Base-by-base conservation (phyloP, 495 filamentous ascomycete species). In the Glonium stellatum region DNA sequence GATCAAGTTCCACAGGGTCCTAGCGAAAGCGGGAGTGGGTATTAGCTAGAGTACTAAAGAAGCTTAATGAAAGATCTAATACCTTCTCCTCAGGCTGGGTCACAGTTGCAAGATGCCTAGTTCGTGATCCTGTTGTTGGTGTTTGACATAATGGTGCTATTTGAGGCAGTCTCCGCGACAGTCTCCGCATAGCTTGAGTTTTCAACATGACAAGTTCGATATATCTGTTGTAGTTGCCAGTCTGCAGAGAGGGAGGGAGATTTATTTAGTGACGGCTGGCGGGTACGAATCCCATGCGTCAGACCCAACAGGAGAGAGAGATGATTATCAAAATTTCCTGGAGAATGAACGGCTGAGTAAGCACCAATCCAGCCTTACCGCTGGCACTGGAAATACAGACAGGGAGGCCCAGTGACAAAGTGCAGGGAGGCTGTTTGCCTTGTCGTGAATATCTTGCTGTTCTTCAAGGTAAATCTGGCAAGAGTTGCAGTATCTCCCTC, bases 1-100 rank as follows among this genome's bases (percentile, higher is more conserved):
- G 79, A 75, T 97, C 92, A 65, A 95, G 81, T 60, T 95, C 88
- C 31, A 83, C 85, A 11, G 91, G 90, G 70, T 97, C 93, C 92
- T 97, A 48, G 6, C 31, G n/a, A 36, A 1, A 12, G 34, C 8
- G 19, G 27, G 49, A 2, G 27, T 31, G 6, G 27, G 27, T 6
- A 34, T 58, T 22, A 46, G 37, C 19, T 57, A 12, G 35, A 57
- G 8, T 44, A 18, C 49, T 23, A 39, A 18, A 13, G 49, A 42
- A 34, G 23, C 39, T n/a, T 11, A 23, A 18, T 22, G 22, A 27
- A 11, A 42, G 41, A 34, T 31, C 25, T 35, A 50, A 11, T 59
- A 69, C 67, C 64, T 69, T 69, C 25, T 67, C 65, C 57, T 67
- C 65, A 27, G 61, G 54, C 25, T 11, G 39, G 4, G 54, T 55